Base-by-base conservation (phyloP, 2,329 filamentous ascomycete species). In the Alternaria brassicae region DNA sequence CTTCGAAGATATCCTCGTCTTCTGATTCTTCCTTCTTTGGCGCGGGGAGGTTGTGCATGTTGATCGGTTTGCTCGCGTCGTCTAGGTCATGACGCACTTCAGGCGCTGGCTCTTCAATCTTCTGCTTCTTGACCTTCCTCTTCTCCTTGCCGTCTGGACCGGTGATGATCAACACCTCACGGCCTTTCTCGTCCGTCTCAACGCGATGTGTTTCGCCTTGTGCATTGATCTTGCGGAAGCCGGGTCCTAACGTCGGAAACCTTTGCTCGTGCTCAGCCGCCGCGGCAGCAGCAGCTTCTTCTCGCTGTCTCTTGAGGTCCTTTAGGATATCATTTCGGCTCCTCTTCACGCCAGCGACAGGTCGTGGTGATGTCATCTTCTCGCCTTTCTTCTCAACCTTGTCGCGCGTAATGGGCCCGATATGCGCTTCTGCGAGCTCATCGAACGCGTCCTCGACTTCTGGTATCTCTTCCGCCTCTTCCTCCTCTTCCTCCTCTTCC, bases 341-440 rank as follows among this genome's bases (percentile, higher is more conserved):
- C 66, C 84, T 79, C 74, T 84, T 86, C 62, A 78, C 77, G 1
- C 82, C 82, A 28, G 80, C 79, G 27, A 80, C 68, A 10, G 78
- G 65, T 8, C 82, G 81, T 6, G 70, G 64, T 7, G 70, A 71
- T 1, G 77, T 77, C 13, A 82, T 81, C 75, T 83, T 83, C 40
- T 77, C 80, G 3, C 85, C 85, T 62, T 81, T 84, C 76, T 86
- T 86, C 65, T 82, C 81, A 41, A 76, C 78, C 65, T 81, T 79
- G 71, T 89, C 84, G 57, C 88, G 84, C 71, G 91, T 69, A 66
- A 91, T 81, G 12, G 90, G 86, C 30, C 86, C 89, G 25, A 94
- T 83, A 74, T 92, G 88, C 77, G 91, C 90, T 65, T 85, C 80
- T 42, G 84, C 84, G 40, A 89, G 69, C 61, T 85, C 83, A 19